Base-by-base conservation (phyloP, 176 grass and related monocot species). In the Ensete ventricosum region DNA sequence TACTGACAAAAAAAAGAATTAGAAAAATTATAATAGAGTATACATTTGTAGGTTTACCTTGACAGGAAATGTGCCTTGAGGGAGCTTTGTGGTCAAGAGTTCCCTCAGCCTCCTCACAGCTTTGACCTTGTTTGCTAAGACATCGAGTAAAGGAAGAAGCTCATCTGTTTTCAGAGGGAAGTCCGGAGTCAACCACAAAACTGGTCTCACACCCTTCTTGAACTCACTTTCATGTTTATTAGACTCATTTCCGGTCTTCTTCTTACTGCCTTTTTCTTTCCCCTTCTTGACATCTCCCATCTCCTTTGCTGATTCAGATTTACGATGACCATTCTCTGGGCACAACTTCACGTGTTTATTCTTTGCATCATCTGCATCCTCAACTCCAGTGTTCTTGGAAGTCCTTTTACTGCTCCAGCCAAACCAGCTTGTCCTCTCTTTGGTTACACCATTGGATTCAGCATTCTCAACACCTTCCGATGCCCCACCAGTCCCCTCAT, bases 61-160 rank as follows among this genome's bases (percentile, higher is more conserved):
- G 60, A 99, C 88, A 7, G 90, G 90, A 85, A 94, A 99, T 73
- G 95, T 99, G 54, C 95, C 90, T 9, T 75, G 80, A 27, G 86
- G 95, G 34, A 99, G 82, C 76, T 93, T 99, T 67, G 88, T 99
- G 48, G 95, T 94, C 81, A 99, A 82, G 62, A 99, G 83, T 67
- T 99, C 95, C 80, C 90, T 91, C 52, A 99, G 86, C 82, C 95
- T 99, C 81, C 90, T 89, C 12, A 99, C 78, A 57, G 90, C 95
- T 78, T 99, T 99, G 23, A 99, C 95, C 89, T 99, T 99, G 77
- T 89, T 93, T n/a, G 95, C 95, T 73, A 99, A 26, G 64, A 99
- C 90, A 89, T 99, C 95, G 9, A 99, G 88, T 60, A 99, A 73
- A 67, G 90, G 95, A 75, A 99, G 84, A 29, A 99, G 85, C 57